Evolutionary conservation across 2,329 filamentous ascomycete species (phyloP).

Genomic region (Magnaporthales sp.): DNA sequence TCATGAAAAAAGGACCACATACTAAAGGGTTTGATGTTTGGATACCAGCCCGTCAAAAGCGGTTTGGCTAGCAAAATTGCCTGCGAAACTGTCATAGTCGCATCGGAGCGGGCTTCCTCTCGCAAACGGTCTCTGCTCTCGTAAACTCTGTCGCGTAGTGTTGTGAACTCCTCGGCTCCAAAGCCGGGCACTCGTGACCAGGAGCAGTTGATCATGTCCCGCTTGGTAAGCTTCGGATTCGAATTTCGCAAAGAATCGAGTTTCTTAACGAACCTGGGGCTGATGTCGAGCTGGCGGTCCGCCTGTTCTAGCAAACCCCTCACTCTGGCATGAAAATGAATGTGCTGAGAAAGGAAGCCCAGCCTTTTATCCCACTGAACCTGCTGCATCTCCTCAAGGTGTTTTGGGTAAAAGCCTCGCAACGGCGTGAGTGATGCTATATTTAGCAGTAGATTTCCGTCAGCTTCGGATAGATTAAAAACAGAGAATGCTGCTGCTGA

Average conservation of each 20-base stretch:
- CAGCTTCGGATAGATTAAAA: conserved; percentile 20
- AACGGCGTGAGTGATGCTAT: conserved; percentile 24
- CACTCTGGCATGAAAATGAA: neutral
- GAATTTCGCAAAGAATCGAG: neutral
- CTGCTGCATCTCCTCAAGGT: neutral
- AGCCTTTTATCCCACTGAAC: neutral
- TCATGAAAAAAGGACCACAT: neutral
- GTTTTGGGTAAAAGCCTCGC: neutral
- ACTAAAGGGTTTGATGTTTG: neutral
- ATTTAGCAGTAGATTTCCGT: conserved; percentile 23
- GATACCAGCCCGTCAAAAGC: neutral
- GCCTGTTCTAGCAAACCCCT: neutral
- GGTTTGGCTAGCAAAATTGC: neutral
- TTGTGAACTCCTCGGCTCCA: neutral
- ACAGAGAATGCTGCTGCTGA: conserved; percentile 31
- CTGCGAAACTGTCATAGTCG: neutral
- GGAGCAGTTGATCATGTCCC: neutral
- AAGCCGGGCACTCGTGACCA: neutral
- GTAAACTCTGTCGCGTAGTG: neutral
- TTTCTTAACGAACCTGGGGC: neutral
- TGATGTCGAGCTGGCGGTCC: neutral
- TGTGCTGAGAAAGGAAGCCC: neutral
- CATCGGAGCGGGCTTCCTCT: neutral
- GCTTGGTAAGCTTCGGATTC: neutral
- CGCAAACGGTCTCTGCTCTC: neutral